A percentile compares a stretch with the other conserved stretches of the same genome.
Conservation (phyloP, 331 rosid genomes). For the Phaseolus coccineus region DNA sequence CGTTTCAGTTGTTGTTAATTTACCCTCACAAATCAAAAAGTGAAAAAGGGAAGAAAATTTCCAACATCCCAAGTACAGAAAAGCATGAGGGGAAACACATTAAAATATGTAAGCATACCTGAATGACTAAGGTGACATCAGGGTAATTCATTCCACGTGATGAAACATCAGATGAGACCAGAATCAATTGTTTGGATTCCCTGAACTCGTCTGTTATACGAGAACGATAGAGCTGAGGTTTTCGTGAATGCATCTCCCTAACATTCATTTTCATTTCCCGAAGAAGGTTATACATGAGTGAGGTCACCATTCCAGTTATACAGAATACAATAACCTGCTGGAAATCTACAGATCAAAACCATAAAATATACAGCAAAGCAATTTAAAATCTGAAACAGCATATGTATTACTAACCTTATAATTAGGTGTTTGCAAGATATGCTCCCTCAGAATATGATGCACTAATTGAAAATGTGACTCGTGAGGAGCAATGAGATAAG, state of each 20-base stretch:
- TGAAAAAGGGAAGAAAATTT: not conserved
- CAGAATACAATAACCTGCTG: slow-evolving; percentile 92
- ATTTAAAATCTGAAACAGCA: slow-evolving; percentile 26
- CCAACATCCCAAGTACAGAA: slow-evolving; percentile 15
- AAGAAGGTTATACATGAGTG: slow-evolving; percentile 70
- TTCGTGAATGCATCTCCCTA: slow-evolving; percentile 90
- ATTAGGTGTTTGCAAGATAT: slow-evolving; percentile 68
- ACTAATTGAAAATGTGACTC: slow-evolving; percentile 80
- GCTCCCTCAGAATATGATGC: slow-evolving; percentile 79
- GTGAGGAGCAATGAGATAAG: slow-evolving; percentile 71
- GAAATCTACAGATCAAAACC: slow-evolving; percentile 46
- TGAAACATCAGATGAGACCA: slow-evolving; percentile 94
- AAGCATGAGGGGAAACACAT: slow-evolving; percentile 28
- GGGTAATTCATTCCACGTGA: slow-evolving; percentile 96
- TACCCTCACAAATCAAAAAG: not conserved
- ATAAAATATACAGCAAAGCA: slow-evolving; percentile 33
- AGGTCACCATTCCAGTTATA: slow-evolving; percentile 81
- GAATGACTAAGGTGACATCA: slow-evolving; percentile 89
- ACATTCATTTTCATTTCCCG: slow-evolving; percentile 94
- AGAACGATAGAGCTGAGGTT: slow-evolving; percentile 84
- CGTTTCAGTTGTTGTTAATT: slow-evolving; percentile 6
- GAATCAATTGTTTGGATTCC: slow-evolving; percentile 76
- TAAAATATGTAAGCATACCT: slow-evolving; percentile 59
- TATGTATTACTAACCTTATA: slow-evolving; percentile 72
- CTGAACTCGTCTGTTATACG: slow-evolving; percentile 90